phyloP scores from a whole-genome alignment of 1,139 yeast genomes.

The Debaryomyces sp. region DNA sequence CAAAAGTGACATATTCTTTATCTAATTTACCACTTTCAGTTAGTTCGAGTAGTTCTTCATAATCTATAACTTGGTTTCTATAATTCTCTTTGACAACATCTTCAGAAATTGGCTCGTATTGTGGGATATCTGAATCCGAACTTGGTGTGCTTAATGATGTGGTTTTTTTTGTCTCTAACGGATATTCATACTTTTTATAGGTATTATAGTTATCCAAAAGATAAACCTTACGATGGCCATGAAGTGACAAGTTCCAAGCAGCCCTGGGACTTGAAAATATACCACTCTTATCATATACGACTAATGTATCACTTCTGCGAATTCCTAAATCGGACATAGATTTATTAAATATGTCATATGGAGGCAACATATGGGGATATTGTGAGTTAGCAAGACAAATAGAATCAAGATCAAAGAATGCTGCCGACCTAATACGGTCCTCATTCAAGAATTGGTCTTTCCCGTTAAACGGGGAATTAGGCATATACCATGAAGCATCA shows the following conservation, averaged over 20 bases:
- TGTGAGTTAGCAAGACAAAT: constrained; percentile 58
- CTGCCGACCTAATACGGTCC: constrained; percentile 65
- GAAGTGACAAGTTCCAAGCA: constrained; percentile 82
- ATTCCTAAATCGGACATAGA: constrained; percentile 55
- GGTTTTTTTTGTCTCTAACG: constrained; percentile 28
- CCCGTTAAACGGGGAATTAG: constrained; percentile 66
- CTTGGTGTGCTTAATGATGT: constrained; percentile 14
- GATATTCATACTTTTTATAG: constrained; percentile 39
- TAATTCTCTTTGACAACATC: constrained; percentile 31
- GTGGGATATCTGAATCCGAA: constrained; percentile 11
- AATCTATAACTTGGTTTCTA: constrained; percentile 56
- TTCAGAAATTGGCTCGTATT: constrained; percentile 25
- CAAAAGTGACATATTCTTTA: constrained; percentile 59
- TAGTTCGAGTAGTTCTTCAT: constrained; percentile 62
- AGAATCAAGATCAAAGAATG: constrained; percentile 79
- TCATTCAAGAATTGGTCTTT: constrained; percentile 55
- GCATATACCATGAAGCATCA: constrained; percentile 94
- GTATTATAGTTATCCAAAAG: constrained; percentile 69
- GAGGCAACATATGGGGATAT: constrained; percentile 92
- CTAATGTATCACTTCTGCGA: constrained; percentile 54
- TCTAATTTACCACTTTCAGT: constrained; percentile 53
- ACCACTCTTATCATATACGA: constrained; percentile 86
- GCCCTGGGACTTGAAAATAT: constrained; percentile 88
- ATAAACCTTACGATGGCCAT: constrained; percentile 70
- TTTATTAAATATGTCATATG: constrained; percentile 51